phyloP scores from a whole-genome alignment of 2,329 filamentous ascomycete species.

The Pyricularia pennisetigena region DNA sequence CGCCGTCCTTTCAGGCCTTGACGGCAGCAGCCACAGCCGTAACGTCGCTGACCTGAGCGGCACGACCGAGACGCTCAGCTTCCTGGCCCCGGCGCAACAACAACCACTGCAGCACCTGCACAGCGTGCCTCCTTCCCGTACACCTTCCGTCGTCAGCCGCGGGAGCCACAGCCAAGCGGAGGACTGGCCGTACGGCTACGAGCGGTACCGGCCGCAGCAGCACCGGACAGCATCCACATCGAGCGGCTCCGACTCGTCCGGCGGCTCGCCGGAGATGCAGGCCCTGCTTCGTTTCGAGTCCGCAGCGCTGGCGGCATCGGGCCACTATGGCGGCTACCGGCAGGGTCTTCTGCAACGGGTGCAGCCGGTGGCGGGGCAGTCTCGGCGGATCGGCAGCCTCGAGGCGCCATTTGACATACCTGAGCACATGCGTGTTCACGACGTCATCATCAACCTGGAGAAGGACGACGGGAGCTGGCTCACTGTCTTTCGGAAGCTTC shows the following conservation, averaged over 20 bases:
- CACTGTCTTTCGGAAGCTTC: slow-evolving; percentile 19
- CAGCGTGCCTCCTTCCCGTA: background rate
- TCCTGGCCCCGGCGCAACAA: slow-evolving; percentile 4
- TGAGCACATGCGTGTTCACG: slow-evolving; percentile 19
- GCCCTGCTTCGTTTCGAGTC: background rate
- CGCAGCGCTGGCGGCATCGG: background rate
- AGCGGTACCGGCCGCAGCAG: background rate
- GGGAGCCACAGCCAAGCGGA: background rate
- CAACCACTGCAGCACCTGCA: background rate
- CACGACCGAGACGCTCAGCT: background rate
- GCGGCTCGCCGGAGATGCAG: background rate
- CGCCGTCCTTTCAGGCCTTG: background rate
- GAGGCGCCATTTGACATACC: slow-evolving; percentile 22
- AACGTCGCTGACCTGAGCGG: background rate
- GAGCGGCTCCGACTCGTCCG: background rate
- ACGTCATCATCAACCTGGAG: slow-evolving; percentile 18
- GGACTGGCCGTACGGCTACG: background rate
- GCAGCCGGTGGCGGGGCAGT: background rate
- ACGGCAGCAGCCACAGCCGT: background rate
- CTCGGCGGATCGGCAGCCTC: slow-evolving; percentile 7
- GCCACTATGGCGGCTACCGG: background rate
- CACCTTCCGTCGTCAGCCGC: slow-evolving; percentile 1
- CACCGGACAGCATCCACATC: background rate
- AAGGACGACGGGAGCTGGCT: slow-evolving; percentile 21
- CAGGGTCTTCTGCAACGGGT: background rate